These are phyloP conservation scores for Psilocybe sp. DNA, from an alignment of 768 basidiomycete species.

Conservation along the genomic window DNA sequence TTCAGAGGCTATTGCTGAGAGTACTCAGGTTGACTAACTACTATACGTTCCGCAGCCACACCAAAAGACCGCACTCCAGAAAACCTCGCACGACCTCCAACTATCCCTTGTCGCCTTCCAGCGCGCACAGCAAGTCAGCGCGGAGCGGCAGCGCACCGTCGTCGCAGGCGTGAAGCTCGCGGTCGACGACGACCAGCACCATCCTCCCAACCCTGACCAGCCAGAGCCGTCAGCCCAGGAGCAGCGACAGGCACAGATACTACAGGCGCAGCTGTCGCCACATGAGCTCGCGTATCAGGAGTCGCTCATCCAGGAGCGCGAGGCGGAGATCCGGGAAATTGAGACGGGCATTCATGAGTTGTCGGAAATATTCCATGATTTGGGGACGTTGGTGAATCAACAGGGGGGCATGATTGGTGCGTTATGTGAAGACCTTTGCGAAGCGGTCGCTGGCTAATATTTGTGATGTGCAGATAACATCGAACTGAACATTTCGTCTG, in stretches of 20 bases:
- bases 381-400: slow-evolving; percentile 91
- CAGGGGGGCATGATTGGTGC: slow-evolving; percentile 93
- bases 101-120: slow-evolving; percentile 90
- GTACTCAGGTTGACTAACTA: not conserved
- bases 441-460: not conserved
- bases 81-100: slow-evolving; percentile 92
- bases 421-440: slow-evolving; percentile 21
- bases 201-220: slow-evolving; percentile 31
- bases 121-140: slow-evolving; percentile 85
- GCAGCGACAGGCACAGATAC: slow-evolving; percentile 65
- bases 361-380: slow-evolving; percentile 92
- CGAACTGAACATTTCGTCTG: slow-evolving; percentile 87
- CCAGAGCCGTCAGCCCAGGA: slow-evolving; percentile 42
- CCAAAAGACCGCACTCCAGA: slow-evolving; percentile 82
- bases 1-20: not conserved
- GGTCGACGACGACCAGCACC: slow-evolving; percentile 68
- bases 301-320: slow-evolving; percentile 90
- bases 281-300: slow-evolving; percentile 96
- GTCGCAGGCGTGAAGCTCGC: slow-evolving; percentile 84
- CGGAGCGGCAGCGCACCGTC: slow-evolving; percentile 84
- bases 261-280: slow-evolving; percentile 77
- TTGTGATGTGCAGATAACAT: slow-evolving; percentile 74
- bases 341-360: slow-evolving; percentile 96
- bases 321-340: slow-evolving; percentile 92
- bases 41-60: slow-evolving; percentile 50